Evolutionary conservation across 1,284 basidiomycete genomes (phyloP).

Genomic region (Rhodotorula mucilaginosa): DNA sequence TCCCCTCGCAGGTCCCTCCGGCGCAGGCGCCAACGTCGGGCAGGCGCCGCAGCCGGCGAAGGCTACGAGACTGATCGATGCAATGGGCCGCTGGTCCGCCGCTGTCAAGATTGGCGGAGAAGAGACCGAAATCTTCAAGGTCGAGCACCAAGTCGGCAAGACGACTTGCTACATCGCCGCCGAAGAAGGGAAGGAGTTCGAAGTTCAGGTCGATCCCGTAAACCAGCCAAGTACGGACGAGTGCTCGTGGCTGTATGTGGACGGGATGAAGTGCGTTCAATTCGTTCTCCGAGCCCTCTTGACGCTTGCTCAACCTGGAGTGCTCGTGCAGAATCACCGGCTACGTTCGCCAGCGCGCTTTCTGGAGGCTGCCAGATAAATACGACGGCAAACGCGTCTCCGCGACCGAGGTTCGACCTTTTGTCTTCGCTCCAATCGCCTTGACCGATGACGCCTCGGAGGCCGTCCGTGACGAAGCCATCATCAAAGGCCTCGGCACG

Average conservation of each 20-base stretch:
- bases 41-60: neutral
- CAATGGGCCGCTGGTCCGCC: neutral
- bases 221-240: accelerated
- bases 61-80: neutral
- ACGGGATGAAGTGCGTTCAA: neutral
- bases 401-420: conserved; percentile 1
- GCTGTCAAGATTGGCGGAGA: neutral
- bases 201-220: neutral
- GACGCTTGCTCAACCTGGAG: no score
- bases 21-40: no score
- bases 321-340: no score
- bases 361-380: neutral
- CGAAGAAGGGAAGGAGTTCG: conserved; percentile 15
- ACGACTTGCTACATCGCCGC: conserved; percentile 18
- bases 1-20: neutral
- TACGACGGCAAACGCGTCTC: conserved; percentile 3
- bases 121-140: conserved; percentile 3
- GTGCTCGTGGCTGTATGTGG: neutral
- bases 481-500: conserved; percentile 26
- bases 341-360: no score
- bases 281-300: neutral
- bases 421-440: conserved; percentile 20
- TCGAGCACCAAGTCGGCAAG: conserved; percentile 4
- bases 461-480: conserved; percentile 14
- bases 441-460: conserved; percentile 27